Evolutionary conservation across 2,329 filamentous ascomycete genomes (phyloP).

Genomic region (Phialophora expanda): DNA sequence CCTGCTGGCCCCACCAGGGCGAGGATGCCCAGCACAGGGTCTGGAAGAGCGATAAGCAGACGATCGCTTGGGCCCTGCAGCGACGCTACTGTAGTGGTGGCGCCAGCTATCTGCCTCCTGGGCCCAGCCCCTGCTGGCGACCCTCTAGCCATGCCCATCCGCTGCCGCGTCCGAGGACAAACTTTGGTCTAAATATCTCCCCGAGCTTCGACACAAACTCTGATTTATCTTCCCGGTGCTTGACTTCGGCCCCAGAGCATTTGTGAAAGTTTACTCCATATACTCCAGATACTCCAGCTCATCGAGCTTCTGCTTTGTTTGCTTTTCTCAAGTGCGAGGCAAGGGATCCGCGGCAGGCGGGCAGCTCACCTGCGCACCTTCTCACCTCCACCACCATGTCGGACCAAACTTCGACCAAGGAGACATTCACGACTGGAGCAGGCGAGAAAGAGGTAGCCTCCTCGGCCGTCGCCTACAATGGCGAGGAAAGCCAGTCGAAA

Average conservation of each 20-base stretch:
- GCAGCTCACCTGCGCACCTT: neutral
- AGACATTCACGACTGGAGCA: conserved; percentile 7
- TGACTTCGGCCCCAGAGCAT: neutral
- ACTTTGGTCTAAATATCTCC: neutral
- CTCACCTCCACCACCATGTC: conserved; percentile 3
- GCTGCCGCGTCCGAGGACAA: neutral
- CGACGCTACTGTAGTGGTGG: neutral
- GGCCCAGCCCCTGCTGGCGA: neutral
- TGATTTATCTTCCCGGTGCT: conserved; percentile 1
- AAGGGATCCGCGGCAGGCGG: neutral
- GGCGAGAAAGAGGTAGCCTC: conserved; percentile 2
- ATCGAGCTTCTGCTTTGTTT: conserved; percentile 2
- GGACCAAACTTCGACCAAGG: neutral
- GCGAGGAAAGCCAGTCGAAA: conserved; percentile 10
- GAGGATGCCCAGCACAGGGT: neutral
- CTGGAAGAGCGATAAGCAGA: conserved; percentile 2
- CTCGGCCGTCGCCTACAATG: neutral
- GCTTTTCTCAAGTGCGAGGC: neutral
- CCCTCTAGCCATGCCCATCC: neutral
- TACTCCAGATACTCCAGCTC: neutral
- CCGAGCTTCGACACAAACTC: neutral
- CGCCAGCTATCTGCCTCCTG: neutral
- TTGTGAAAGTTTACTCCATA: neutral
- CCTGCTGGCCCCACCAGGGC: neutral
- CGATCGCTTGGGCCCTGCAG: neutral